Percentiles rank a stretch among this genome's conserved stretches.
phyloP scores from a whole-genome alignment of 169 alveolate genomes.

The Perkinsus marinus region DNA sequence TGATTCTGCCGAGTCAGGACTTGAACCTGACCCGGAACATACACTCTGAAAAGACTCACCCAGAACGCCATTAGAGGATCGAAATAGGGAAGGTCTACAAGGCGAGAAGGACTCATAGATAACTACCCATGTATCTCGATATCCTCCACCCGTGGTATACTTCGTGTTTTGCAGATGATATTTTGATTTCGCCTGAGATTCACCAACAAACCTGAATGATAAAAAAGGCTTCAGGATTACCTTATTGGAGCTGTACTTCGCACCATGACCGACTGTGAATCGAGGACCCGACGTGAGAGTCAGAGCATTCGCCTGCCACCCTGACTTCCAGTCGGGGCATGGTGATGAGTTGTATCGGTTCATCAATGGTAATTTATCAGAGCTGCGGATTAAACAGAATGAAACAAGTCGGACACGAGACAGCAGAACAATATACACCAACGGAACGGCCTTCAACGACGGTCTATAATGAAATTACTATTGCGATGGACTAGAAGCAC shows the following conservation, averaged over 20 bases:
- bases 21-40: background rate
- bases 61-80: too few relatives aligned
- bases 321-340: background rate
- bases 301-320: background rate
- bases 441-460: too few relatives aligned
- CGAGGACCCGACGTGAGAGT: background rate
- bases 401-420: too few relatives aligned
- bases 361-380: background rate
- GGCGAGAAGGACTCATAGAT: too few relatives aligned
- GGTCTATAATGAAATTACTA: too few relatives aligned
- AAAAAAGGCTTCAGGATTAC: background rate
- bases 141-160: background rate
- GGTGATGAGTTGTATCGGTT: background rate
- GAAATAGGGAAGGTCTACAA: too few relatives aligned
- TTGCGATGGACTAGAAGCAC: too few relatives aligned
- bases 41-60: too few relatives aligned
- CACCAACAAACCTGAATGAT: background rate
- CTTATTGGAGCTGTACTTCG: background rate
- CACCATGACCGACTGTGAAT: background rate
- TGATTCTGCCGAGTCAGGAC: background rate
- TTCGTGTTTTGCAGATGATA: background rate
- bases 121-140: background rate
- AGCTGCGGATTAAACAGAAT: background rate
- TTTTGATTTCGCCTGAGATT: background rate
- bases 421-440: too few relatives aligned